Evolutionary conservation across 2,329 filamentous ascomycete genomes (phyloP).

Genomic region (Pyrenophora teres): DNA sequence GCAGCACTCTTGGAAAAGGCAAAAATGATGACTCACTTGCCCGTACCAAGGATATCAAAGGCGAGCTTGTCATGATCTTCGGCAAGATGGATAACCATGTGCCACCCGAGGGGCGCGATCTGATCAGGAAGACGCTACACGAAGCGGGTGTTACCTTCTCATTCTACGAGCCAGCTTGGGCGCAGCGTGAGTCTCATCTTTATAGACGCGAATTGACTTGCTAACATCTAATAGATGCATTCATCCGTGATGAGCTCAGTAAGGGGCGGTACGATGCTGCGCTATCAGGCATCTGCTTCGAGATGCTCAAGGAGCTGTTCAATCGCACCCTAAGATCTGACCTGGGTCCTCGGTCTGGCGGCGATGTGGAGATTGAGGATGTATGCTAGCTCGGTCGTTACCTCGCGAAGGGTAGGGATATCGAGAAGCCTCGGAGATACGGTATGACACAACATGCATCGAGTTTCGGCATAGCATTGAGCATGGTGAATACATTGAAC

Average conservation of each 20-base stretch:
- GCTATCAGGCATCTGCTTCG: conserved; percentile 84
- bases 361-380: conserved; percentile 68
- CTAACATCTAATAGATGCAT: conserved; percentile 64
- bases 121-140: conserved; percentile 81
- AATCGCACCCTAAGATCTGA: conserved; percentile 77
- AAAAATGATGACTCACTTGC: conserved; percentile 66
- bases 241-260: conserved; percentile 88
- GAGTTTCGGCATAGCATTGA: too few relatives aligned
- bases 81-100: conserved; percentile 91
- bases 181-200: conserved; percentile 66
- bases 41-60: conserved; percentile 69
- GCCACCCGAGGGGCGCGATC: conserved; percentile 76
- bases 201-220: not conserved
- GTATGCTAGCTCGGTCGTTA: conserved; percentile 56
- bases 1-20: conserved; percentile 71
- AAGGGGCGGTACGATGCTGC: conserved; percentile 94
- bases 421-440: not conserved
- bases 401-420: not conserved
- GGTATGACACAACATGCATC: too few relatives aligned
- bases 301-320: conserved; percentile 87
- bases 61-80: conserved; percentile 87
- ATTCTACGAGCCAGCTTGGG: conserved; percentile 91
- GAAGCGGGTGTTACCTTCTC: conserved; percentile 75
- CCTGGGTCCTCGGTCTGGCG: conserved; percentile 69
- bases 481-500: too few relatives aligned